Conservation (phyloP, 129 eudicot species). For the Lactuca sativa region DNA sequence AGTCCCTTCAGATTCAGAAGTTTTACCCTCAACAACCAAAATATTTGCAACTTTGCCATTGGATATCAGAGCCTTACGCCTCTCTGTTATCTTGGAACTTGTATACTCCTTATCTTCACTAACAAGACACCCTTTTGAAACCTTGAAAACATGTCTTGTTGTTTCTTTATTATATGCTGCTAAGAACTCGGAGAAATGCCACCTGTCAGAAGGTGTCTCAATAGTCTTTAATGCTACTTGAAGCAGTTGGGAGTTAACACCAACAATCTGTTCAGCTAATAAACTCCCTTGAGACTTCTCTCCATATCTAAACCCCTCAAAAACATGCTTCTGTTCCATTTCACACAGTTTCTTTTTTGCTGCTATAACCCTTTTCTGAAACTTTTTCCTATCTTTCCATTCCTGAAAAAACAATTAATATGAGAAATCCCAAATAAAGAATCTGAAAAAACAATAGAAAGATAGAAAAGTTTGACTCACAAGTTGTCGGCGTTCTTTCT, state of each 20-base stretch:
- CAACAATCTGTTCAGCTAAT: slow-evolving; percentile 70
- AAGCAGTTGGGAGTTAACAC: slow-evolving; percentile 75
- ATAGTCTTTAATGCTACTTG: slow-evolving; percentile 61
- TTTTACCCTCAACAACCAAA: slow-evolving; percentile 44
- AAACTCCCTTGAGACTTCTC: slow-evolving; percentile 62
- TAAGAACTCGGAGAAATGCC: slow-evolving; percentile 43
- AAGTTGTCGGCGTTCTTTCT: slow-evolving; percentile 89
- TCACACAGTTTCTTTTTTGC: slow-evolving; percentile 90
- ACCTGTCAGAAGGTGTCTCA: slow-evolving; percentile 58
- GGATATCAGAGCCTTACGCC: slow-evolving; percentile 49
- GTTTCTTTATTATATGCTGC: slow-evolving; percentile 34
- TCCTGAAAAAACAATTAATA: slow-evolving; percentile 46
- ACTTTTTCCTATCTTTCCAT: slow-evolving; percentile 93
- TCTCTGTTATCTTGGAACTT: slow-evolving; percentile 40
- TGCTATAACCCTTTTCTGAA: slow-evolving; percentile 75
- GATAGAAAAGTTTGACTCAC: slow-evolving; percentile 55
- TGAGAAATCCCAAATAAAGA: not conserved
- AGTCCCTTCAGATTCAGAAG: slow-evolving; percentile 27
- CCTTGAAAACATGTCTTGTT: slow-evolving; percentile 34
- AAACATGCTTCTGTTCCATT: slow-evolving; percentile 91
- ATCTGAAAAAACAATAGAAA: not conserved
- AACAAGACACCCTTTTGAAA: slow-evolving; percentile 40
- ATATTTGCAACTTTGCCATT: slow-evolving; percentile 68
- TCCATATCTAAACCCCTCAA: slow-evolving; percentile 83
- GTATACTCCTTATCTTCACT: slow-evolving; percentile 28